Conservation (phyloP, 257 asterid genomes). For the Nicotiana knightiana region DNA sequence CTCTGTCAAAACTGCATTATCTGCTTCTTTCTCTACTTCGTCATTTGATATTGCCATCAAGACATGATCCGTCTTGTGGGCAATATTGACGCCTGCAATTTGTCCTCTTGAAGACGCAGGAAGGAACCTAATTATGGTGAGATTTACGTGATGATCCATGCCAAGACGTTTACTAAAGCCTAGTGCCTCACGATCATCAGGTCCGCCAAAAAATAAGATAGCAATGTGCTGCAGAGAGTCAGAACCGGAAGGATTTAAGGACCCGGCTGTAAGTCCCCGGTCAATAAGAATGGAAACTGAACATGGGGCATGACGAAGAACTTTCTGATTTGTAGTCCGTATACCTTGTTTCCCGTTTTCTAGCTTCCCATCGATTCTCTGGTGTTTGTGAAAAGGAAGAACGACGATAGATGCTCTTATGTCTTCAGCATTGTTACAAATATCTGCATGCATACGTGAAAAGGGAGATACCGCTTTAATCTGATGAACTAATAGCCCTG, state of each 20-base stretch:
- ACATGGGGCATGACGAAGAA: slow-evolving; percentile 74
- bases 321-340: slow-evolving; percentile 76
- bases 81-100: slow-evolving; percentile 47
- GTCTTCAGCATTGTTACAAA: slow-evolving; percentile 63
- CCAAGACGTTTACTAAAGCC: slow-evolving; percentile 92
- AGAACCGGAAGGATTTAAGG: slow-evolving; percentile 29
- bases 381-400: slow-evolving; percentile 94
- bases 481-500: slow-evolving; percentile 67
- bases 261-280: slow-evolving; percentile 73
- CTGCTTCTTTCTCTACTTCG: slow-evolving; percentile 56
- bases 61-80: slow-evolving; percentile 50
- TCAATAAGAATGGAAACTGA: slow-evolving; percentile 84
- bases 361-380: slow-evolving; percentile 88
- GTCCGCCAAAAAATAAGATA: slow-evolving; percentile 84
- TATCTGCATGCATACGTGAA: slow-evolving; percentile 57
- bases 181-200: slow-evolving; percentile 92
- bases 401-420: slow-evolving; percentile 66
- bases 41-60: slow-evolving; percentile 60
- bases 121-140: slow-evolving; percentile 76
- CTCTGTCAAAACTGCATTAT: slow-evolving; percentile 54
- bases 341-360: slow-evolving; percentile 88
- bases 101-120: slow-evolving; percentile 36
- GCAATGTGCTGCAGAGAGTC: slow-evolving; percentile 79
- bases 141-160: slow-evolving; percentile 75
- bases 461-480: slow-evolving; percentile 65